phyloP scores from a whole-genome alignment of 768 basidiomycete species.

The Serendipita indica region DNA sequence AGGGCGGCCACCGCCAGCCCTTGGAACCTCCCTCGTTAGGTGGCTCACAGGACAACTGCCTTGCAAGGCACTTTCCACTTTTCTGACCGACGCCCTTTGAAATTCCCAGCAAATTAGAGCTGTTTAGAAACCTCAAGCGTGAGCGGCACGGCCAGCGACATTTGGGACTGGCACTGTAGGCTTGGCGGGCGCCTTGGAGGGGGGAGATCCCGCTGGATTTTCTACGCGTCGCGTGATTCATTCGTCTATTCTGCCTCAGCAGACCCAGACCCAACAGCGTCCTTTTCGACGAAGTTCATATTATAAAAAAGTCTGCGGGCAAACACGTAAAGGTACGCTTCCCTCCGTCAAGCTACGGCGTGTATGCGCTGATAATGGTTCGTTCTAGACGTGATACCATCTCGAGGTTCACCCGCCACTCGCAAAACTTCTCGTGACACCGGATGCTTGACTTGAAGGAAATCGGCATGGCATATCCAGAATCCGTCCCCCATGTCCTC shows the following conservation, averaged over 20 bases:
- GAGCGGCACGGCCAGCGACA: no score
- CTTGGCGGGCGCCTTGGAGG: no score
- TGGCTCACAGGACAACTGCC: no score
- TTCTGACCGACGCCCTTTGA: no score
- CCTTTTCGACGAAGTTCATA: conserved; percentile 99
- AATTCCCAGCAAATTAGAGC: no score
- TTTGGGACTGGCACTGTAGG: no score
- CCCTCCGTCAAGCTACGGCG: not conserved
- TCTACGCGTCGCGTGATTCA: conserved; percentile 56
- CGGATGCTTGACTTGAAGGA: conserved; percentile 91
- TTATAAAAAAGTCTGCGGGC: conserved; percentile 79
- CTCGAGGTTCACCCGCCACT: conserved; percentile 96
- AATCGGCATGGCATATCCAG: conserved; percentile 60
- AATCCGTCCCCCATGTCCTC: conserved; percentile 77
- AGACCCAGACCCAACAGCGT: conserved; percentile 83
- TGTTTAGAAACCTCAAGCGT: no score
- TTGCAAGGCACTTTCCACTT: no score
- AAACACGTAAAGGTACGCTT: conserved; percentile 59
- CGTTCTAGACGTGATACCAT: conserved; percentile 59
- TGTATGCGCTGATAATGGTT: not conserved
- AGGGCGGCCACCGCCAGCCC: no score
- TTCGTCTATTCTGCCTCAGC: conserved; percentile 76
- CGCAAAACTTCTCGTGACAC: conserved; percentile 90
- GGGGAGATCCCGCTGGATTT: no score
- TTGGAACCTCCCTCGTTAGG: no score